Evolutionary conservation across 495 filamentous ascomycete species (phyloP), one percentile per base, ranked within the genome.

Genomic region (Podospora fimiseda): DNA sequence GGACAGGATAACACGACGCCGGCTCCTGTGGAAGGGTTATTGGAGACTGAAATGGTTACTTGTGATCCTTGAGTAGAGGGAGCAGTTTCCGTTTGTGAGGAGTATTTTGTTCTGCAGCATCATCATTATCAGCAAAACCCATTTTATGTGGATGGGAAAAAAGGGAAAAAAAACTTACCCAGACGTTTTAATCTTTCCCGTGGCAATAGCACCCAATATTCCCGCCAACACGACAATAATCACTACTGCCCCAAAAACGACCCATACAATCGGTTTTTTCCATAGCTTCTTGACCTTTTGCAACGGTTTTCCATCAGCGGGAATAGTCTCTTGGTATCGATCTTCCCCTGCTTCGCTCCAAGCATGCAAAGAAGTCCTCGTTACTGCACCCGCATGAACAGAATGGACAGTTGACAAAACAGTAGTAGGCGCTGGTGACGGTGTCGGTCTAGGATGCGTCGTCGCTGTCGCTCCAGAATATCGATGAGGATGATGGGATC

Each of bases 111-210:
- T n/a, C n/a, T n/a, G n/a, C n/a, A n/a, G n/a, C n/a, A 30, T 18
- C 19, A 45, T 33, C 38, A 8, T 9, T n/a, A 11, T 14, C 20
- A 11, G 13, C 18, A 27, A 0, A 30, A 42, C 11, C 21, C 48
- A 21, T 15, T 5, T 1, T n/a, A n/a, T n/a, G n/a, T n/a, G n/a
- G n/a, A n/a, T n/a, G n/a, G n/a, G n/a, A n/a, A n/a, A 30, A 15
- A 23, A 24, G 33, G 27, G 33, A 15, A 43, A 22, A 37, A 23
- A 20, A n/a, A 51, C 52, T 44, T 52, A 23, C 13, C 38, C 44
- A 4, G 41, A 2, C n/a, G 57, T 62, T 45, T 53, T 57, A 20
- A 60, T 59, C 27, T 16, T 43, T 7, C 61, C 61, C 7, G 55
- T 42, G 1, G 45, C 58, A 1, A 60, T 53, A 3, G 43, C 61